Percentiles rank a stretch among this genome's conserved stretches.
Conservation (phyloP, 1,284 basidiomycete genomes). For the Bjerkandera adusta region DNA sequence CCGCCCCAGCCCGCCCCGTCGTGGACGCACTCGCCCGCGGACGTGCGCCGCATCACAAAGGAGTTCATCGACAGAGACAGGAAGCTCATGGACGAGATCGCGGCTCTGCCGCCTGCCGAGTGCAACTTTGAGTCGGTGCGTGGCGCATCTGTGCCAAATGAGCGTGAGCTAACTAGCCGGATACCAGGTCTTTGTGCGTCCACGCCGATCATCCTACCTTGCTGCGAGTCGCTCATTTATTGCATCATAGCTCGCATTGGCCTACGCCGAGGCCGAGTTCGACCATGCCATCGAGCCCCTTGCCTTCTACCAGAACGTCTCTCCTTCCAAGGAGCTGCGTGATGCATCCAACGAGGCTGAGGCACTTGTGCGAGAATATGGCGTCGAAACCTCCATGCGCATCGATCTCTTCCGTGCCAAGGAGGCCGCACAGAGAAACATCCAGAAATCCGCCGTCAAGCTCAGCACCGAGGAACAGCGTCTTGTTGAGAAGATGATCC, state of each 20-base stretch:
- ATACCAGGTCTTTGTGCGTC: constrained; percentile 68
- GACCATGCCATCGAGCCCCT: constrained; percentile 56
- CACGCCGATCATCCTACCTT: not conserved
- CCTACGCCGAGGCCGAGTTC: constrained; percentile 53
- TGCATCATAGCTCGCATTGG: constrained; percentile 47
- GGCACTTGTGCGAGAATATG: constrained; percentile 62
- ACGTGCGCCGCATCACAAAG: constrained; percentile 57
- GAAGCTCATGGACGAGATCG: constrained; percentile 58
- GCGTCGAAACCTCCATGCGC: constrained; percentile 73
- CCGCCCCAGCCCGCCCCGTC: constrained; percentile 66
- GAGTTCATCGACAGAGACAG: constrained; percentile 58
- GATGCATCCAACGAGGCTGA: constrained; percentile 76
- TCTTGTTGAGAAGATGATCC: constrained; percentile 73
- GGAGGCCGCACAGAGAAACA: constrained; percentile 63
- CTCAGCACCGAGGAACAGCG: constrained; percentile 67
- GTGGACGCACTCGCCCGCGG: constrained; percentile 69
- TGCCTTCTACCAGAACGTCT: constrained; percentile 79
- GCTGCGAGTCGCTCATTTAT: not conserved
- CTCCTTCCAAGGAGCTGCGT: constrained; percentile 64
- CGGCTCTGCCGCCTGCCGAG: constrained; percentile 47
- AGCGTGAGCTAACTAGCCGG: not conserved
- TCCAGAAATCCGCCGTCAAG: constrained; percentile 52
- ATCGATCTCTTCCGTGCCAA: constrained; percentile 75
- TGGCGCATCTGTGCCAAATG: not conserved
- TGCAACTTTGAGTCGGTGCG: constrained; percentile 27